These are phyloP conservation scores for Hebeloma cylindrosporum DNA, from an alignment of 768 basidiomycete genomes.

Conservation along the genomic window DNA sequence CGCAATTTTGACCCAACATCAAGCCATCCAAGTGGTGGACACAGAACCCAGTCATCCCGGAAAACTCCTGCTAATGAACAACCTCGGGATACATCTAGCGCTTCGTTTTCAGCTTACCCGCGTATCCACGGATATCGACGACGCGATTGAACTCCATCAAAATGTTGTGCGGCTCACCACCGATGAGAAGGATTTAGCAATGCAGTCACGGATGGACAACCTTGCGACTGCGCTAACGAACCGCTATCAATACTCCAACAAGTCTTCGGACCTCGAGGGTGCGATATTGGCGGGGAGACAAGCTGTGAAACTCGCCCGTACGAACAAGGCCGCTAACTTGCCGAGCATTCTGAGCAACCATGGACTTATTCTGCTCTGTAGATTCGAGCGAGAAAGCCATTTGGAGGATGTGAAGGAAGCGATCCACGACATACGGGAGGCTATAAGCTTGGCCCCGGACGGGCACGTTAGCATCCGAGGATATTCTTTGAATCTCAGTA, in stretches of 20 bases:
- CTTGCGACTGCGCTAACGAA: conserved; percentile 22
- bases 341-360: conserved; percentile 16
- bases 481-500: not conserved
- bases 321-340: conserved; percentile 1
- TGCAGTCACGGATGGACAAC: conserved; percentile 13
- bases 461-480: not conserved
- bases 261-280: conserved; percentile 24
- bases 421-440: too few relatives aligned
- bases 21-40: not conserved
- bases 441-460: too few relatives aligned
- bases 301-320: not conserved
- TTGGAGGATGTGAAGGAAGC: too few relatives aligned
- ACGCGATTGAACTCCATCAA: too few relatives aligned
- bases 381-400: too few relatives aligned
- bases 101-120: too few relatives aligned
- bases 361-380: conserved; percentile 15
- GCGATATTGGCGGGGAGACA: conserved; percentile 2
- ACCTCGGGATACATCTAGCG: not conserved
- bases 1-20: not conserved
- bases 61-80: not conserved
- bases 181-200: too few relatives aligned
- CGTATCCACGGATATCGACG: too few relatives aligned
- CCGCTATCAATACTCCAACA: conserved; percentile 25
- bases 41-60: not conserved
- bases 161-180: not conserved